These are phyloP conservation scores for Graphilbum fragrans DNA, from an alignment of 2,329 filamentous ascomycete genomes.

Conservation along the genomic window DNA sequence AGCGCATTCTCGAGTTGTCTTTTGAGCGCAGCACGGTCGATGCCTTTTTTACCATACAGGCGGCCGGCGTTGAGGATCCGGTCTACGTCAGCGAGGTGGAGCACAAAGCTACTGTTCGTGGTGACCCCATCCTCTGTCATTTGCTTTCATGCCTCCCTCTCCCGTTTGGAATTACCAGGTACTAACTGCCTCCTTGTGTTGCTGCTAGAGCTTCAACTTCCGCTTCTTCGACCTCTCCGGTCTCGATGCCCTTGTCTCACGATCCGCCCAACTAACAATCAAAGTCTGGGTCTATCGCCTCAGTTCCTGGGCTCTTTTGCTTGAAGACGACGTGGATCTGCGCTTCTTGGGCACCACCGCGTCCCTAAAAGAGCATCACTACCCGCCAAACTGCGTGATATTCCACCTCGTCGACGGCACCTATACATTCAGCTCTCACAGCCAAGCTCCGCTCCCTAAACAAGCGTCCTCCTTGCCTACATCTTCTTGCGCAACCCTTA, in stretches of 20 bases:
- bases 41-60: slow-evolving; percentile 78
- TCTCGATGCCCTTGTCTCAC: slow-evolving; percentile 50
- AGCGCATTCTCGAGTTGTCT: slow-evolving; percentile 65
- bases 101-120: slow-evolving; percentile 54
- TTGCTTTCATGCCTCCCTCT: neutral
- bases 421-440: slow-evolving; percentile 65
- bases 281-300: slow-evolving; percentile 61
- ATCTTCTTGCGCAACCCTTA: slow-evolving; percentile 76
- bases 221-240: slow-evolving; percentile 65
- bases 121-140: neutral
- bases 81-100: slow-evolving; percentile 84
- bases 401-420: slow-evolving; percentile 81
- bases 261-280: slow-evolving; percentile 52
- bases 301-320: slow-evolving; percentile 45
- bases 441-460: slow-evolving; percentile 35
- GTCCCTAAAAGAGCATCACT: slow-evolving; percentile 53
- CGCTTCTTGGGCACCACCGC: slow-evolving; percentile 68
- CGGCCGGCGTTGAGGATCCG: slow-evolving; percentile 51
- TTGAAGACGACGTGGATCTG: slow-evolving; percentile 63
- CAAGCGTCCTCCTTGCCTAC: slow-evolving; percentile 42
- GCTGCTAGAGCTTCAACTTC: slow-evolving; percentile 69
- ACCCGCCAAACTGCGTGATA: slow-evolving; percentile 71
- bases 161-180: no score
- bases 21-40: slow-evolving; percentile 66
- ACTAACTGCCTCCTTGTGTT: neutral